A percentile compares a stretch with the other conserved stretches of the same genome.
Evolutionary conservation across 2,329 filamentous ascomycete genomes (phyloP).

Genomic region (Chaetomium globosum): DNA sequence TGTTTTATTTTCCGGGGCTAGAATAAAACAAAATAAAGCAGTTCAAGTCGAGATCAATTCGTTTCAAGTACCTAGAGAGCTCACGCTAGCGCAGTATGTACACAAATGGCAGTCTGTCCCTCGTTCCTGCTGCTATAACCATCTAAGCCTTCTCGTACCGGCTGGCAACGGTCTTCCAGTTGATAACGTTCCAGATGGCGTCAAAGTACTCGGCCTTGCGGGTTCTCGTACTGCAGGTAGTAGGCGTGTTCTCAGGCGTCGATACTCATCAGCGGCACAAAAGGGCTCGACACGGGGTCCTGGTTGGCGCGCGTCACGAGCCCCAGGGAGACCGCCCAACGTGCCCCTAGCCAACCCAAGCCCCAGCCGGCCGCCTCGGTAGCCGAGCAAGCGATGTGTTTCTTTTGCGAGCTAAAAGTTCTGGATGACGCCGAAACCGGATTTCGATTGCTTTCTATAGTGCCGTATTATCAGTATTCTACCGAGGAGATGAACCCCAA

Average conservation of each 20-base stretch:
- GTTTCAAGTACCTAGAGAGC: not conserved
- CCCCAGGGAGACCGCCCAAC: conserved; percentile 61
- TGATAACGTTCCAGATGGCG: conserved; percentile 91
- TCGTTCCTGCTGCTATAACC: no score
- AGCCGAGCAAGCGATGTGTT: conserved; percentile 68
- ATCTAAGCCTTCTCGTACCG: conserved; percentile 61
- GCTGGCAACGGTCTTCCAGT: conserved; percentile 89
- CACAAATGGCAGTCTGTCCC: not conserved
- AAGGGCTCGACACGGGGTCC: conserved; percentile 83
- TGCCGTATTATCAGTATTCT: not conserved
- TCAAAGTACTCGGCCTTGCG: conserved; percentile 95
- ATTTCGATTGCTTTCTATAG: conserved; percentile 59
- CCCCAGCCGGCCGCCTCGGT: conserved; percentile 89
- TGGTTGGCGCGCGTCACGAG: conserved; percentile 80
- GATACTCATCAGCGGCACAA: conserved; percentile 80
- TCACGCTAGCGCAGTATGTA: not conserved
- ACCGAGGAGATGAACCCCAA: not conserved
- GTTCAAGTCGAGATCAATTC: not conserved
- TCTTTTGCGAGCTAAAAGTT: conserved; percentile 67
- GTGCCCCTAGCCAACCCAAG: conserved; percentile 82
- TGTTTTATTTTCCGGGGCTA: no score
- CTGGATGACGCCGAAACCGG: conserved; percentile 69
- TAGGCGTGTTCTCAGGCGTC: conserved; percentile 98
- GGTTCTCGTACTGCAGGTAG: conserved; percentile 95
- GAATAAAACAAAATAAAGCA: no score